Base-by-base conservation (phyloP, 345 rosid genomes). In the Reutealis trisperma region DNA sequence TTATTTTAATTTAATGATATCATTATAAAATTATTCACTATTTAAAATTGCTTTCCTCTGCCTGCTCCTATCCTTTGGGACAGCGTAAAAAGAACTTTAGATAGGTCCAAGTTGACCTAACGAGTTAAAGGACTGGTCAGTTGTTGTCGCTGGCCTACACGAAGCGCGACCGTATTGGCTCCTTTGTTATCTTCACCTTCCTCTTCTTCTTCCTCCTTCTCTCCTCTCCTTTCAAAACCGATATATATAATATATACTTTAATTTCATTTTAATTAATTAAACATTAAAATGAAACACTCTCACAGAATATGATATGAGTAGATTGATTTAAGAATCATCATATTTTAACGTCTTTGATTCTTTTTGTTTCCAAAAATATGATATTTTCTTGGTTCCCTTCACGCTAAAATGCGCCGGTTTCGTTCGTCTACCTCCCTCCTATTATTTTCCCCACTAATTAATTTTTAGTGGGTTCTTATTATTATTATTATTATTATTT, bases 321-420 rank as follows among this genome's bases (percentile, higher is more conserved):
- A 0, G n/a, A 16, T 7, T 64, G 4, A 2, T 63, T 32, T 6
- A 63, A 63, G 19, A 16, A 34, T 54, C 59, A 64, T 18, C 44
- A 16, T 32, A 27, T 22, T 14, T 27, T 25, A 62, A 4, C 25
- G 13, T 61, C 55, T 14, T 3, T 37, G 41, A 37, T 37, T 67
- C 55, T 2, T 14, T 68, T 70, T 51, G 12, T 27, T 51, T 8
- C 44, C 59, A 34, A 32, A 63, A 30, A 63, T 63, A 30, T 32
- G n/a, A 37, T 16, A 15, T 63, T 0, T 16, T 63, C 10, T 11
- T 7, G 14, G 2, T 4, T 55, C 57, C 2, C 9, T 34, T 8
- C 19, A 34, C 51, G 71, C 78, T 70, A 63, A 51, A 71, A 77
- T 79, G 83, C 41, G 74, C 77, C 73, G 63, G 42, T 25, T 37